Base-by-base conservation (phyloP, 169 alveolate genomes). In the Eimeria necatrix region DNA sequence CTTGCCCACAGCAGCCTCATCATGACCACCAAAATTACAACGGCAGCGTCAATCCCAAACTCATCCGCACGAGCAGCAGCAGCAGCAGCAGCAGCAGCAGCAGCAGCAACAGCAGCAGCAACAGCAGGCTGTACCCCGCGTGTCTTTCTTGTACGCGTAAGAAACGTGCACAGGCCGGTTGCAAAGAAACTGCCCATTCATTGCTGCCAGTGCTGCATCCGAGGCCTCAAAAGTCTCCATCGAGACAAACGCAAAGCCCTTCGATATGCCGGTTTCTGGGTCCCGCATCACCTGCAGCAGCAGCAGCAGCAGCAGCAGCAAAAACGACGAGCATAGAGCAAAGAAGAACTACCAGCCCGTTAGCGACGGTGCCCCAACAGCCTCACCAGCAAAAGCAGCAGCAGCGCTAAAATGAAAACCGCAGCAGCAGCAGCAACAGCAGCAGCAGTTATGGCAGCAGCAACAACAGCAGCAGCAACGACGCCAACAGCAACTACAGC, bases 201-300 rank as follows among this genome's bases (percentile, higher is more conserved):
- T 98, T 48, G 99, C 98, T 78, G 98, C 98, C 73, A 99, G 98
- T 14, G 99, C 99, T n/a, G 99, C 98, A 96, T 99, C 99, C 71
- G 99, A 98, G 46, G 99, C 98, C 94, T 99, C 99, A 96, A 99
- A 99, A 96, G 99, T 98, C 96, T 99, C 99, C 97, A 97, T 99
- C 89, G 99, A 97, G 32, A 99, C 99, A 93, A 99, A 99, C 2
- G 99, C 99, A 97, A 98, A 99, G 56, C 99, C 98, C 88, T 98
- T 99, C 32, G 99, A 98, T 74, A 96, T 96, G 51, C 98, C 98
- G 71, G 99, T 97, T 95, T 98, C 99, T 46, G 98, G 99, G 95
- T 98, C 99, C 80, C 99, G 96, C 98, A 99, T 98, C 70, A 99
- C 97, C 98, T 98, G 96, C 20, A 60, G 97, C 93, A 84, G 14